Conservation (phyloP, 257 asterid genomes). For the Mitragyna speciosa region DNA sequence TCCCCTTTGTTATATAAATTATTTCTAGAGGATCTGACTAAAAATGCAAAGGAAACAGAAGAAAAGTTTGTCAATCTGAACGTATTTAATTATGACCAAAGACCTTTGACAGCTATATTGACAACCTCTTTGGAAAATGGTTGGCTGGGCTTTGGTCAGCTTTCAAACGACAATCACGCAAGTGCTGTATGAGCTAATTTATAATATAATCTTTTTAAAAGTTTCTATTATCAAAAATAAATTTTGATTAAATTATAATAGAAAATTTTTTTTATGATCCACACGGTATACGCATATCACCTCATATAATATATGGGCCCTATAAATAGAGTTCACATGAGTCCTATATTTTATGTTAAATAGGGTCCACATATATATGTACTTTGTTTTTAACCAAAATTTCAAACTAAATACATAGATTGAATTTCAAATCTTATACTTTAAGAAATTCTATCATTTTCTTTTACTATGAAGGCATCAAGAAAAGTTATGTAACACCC, state of each 20-base stretch:
- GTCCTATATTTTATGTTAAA: too few relatives aligned
- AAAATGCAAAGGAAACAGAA: not conserved
- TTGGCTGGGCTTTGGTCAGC: not conserved
- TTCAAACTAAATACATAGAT: too few relatives aligned
- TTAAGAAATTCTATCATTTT: too few relatives aligned
- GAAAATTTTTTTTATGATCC: too few relatives aligned
- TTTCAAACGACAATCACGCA: not conserved
- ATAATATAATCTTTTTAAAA: too few relatives aligned
- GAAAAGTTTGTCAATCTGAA: not conserved
- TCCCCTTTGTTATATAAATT: not conserved
- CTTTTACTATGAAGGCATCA: not conserved
- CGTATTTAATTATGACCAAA: not conserved
- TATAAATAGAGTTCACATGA: too few relatives aligned
- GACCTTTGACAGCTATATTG: not conserved
- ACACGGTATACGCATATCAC: too few relatives aligned
- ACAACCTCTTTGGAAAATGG: not conserved
- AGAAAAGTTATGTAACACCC: not conserved
- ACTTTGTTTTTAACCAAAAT: too few relatives aligned
- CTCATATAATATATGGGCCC: too few relatives aligned
- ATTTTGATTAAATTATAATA: not conserved
- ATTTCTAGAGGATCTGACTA: not conserved
- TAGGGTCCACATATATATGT: too few relatives aligned
- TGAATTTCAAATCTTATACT: too few relatives aligned
- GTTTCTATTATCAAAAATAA: not conserved
- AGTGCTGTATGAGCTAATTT: not conserved